Conservation (phyloP, 2,329 filamentous ascomycete genomes). For the Rhinocladiella similis region DNA sequence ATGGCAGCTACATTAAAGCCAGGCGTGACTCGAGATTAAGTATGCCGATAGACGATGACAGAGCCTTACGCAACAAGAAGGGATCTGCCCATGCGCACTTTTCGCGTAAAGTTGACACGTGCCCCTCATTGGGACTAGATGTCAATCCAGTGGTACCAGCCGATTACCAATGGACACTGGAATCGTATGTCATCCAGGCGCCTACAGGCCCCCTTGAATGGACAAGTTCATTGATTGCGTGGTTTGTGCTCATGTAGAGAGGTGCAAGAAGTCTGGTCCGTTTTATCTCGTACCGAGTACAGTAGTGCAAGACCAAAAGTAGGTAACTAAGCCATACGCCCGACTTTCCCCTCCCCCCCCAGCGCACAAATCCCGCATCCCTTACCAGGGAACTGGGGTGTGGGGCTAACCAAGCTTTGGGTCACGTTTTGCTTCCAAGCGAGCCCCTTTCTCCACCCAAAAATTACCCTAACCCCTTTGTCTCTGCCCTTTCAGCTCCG, state of each 20-base stretch:
- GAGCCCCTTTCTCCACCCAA: slow-evolving; percentile 5
- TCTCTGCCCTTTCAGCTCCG: slow-evolving; percentile 3
- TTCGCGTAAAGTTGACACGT: slow-evolving; percentile 4
- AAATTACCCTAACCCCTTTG: slow-evolving; percentile 4
- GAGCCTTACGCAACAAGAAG: background rate
- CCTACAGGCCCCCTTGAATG: slow-evolving; percentile 2
- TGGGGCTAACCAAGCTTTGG: slow-evolving; percentile 4
- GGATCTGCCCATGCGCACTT: slow-evolving; percentile 1
- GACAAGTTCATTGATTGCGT: slow-evolving; percentile 3
- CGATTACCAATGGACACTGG: slow-evolving; percentile 5
- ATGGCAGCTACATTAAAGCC: slow-evolving; percentile 5
- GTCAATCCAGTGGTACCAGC: slow-evolving; percentile 4
- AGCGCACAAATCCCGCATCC: slow-evolving; percentile 5
- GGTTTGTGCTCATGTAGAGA: slow-evolving; percentile 4
- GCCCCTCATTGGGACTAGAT: slow-evolving; percentile 2
- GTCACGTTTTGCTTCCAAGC: slow-evolving; percentile 3
- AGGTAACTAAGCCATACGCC: slow-evolving; percentile 5
- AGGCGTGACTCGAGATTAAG: slow-evolving; percentile 3
- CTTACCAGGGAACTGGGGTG: slow-evolving; percentile 5
- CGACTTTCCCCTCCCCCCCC: slow-evolving; percentile 1
- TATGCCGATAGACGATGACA: background rate
- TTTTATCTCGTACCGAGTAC: slow-evolving; percentile 3
- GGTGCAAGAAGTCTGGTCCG: slow-evolving; percentile 1
- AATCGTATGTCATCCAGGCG: slow-evolving; percentile 4
- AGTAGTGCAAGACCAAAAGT: slow-evolving; percentile 6